phyloP scores from a whole-genome alignment of 768 basidiomycete genomes.

The Exsudoporus frostii region DNA sequence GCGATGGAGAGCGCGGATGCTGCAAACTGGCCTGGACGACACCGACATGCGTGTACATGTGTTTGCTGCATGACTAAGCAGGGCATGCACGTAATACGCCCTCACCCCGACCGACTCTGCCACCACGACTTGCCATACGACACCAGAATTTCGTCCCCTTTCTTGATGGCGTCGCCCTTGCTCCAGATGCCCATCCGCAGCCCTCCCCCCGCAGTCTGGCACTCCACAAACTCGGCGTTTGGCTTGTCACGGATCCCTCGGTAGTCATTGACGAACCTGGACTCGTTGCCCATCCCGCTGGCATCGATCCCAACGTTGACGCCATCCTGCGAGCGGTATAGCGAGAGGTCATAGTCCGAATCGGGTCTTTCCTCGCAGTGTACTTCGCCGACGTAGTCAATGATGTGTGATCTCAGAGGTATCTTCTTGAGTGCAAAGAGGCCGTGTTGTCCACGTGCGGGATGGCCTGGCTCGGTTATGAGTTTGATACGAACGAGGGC shows the following conservation, averaged over 20 bases:
- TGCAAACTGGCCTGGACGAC: background rate
- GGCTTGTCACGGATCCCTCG: constrained; percentile 68
- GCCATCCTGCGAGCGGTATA: constrained; percentile 57
- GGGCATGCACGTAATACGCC: background rate
- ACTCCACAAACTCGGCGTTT: constrained; percentile 69
- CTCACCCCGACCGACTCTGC: constrained; percentile 35
- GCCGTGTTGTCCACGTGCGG: constrained; percentile 75
- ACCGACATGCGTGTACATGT: constrained; percentile 10
- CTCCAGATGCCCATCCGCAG: constrained; percentile 79
- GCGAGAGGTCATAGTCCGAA: constrained; percentile 87
- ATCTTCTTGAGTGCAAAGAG: constrained; percentile 79
- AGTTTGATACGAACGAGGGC: constrained; percentile 50
- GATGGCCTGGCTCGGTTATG: constrained; percentile 60
- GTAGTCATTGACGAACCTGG: constrained; percentile 89
- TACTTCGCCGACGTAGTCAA: constrained; percentile 83
- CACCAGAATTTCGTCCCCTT: constrained; percentile 82
- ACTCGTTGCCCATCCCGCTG: constrained; percentile 73
- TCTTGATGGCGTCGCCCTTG: constrained; percentile 53
- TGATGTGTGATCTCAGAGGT: constrained; percentile 57
- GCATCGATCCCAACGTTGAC: constrained; percentile 79
- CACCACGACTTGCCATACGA: constrained; percentile 91
- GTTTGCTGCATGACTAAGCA: constrained; percentile 25
- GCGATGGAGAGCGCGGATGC: constrained; percentile 2
- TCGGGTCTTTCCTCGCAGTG: constrained; percentile 71
- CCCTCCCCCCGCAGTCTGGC: constrained; percentile 51